A percentile compares a stretch with the other conserved stretches of the same genome.
These are phyloP conservation scores for Lactifluus piperatus DNA, from an alignment of 768 basidiomycete genomes.

Conservation along the genomic window DNA sequence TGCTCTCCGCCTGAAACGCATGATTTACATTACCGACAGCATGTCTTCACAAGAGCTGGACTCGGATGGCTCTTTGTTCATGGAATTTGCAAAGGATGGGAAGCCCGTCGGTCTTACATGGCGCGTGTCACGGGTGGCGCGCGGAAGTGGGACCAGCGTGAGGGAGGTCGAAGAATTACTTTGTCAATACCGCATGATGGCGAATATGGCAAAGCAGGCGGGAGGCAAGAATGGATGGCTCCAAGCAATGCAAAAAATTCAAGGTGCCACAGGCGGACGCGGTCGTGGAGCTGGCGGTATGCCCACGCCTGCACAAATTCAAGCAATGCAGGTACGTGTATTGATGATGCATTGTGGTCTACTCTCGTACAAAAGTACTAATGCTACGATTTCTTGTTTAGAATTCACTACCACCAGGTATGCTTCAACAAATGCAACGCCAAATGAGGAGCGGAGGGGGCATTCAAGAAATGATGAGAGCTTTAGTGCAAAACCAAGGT, in stretches of 20 bases:
- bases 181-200: slow-evolving; percentile 98
- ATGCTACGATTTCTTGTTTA: slow-evolving; percentile 25
- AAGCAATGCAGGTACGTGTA: slow-evolving; percentile 77
- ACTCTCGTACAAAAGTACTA: slow-evolving; percentile 1
- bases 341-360: not conserved
- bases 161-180: slow-evolving; percentile 97
- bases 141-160: slow-evolving; percentile 89
- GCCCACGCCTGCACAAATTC: slow-evolving; percentile 89
- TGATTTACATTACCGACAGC: slow-evolving; percentile 98
- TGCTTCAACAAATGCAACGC: slow-evolving; percentile 88
- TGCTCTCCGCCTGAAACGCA: slow-evolving; percentile 82
- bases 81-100: slow-evolving; percentile 74
- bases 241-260: slow-evolving; percentile 90
- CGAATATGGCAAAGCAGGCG: slow-evolving; percentile 96
- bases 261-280: slow-evolving; percentile 74
- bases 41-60: slow-evolving; percentile 93
- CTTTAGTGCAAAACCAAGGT: slow-evolving; percentile 93
- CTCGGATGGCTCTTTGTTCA: slow-evolving; percentile 88
- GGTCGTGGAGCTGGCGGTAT: slow-evolving; percentile 81
- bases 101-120: slow-evolving; percentile 83
- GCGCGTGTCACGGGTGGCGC: slow-evolving; percentile 84
- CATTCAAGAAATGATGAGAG: slow-evolving; percentile 97
- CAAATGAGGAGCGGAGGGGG: slow-evolving; percentile 76
- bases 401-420: slow-evolving; percentile 91
- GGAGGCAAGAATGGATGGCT: slow-evolving; percentile 97